phyloP scores from a whole-genome alignment of 2,329 filamentous ascomycete species.

The Colletotrichum gloeosporioides region DNA sequence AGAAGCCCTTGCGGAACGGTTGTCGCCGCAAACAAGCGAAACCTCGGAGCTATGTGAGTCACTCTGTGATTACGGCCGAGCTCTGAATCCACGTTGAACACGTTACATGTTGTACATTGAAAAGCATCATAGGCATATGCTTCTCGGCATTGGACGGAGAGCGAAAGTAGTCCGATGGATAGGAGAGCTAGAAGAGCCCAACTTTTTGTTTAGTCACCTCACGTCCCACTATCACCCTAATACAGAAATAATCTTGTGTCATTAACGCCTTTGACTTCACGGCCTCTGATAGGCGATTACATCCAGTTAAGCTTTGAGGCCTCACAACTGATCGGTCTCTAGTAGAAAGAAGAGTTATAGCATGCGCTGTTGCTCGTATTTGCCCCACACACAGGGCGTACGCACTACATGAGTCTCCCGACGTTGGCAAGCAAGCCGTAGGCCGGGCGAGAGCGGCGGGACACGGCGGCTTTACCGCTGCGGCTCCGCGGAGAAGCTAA shows the following conservation, averaged over 20 bases:
- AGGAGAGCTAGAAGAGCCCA: background rate
- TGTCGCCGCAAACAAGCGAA: background rate
- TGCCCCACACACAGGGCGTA: background rate
- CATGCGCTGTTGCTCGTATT: background rate
- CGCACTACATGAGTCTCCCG: background rate
- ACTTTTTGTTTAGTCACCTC: background rate
- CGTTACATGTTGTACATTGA: background rate
- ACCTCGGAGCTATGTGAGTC: background rate
- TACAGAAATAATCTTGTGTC: background rate
- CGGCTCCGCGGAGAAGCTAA: background rate
- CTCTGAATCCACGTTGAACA: background rate
- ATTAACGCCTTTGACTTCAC: background rate
- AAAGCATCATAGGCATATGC: background rate
- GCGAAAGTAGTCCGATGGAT: background rate
- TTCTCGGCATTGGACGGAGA: background rate
- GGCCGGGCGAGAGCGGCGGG: background rate
- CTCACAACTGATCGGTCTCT: background rate
- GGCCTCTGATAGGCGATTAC: background rate
- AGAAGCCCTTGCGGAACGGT: background rate
- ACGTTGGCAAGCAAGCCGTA: background rate
- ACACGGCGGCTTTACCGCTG: background rate
- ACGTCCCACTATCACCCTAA: background rate
- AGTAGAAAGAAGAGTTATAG: fast-evolving
- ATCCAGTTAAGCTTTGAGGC: background rate
- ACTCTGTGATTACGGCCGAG: background rate